Percentiles rank a stretch among this genome's conserved stretches.
Conservation (phyloP, 106 monocot species). For the Apostasia ramifera region DNA sequence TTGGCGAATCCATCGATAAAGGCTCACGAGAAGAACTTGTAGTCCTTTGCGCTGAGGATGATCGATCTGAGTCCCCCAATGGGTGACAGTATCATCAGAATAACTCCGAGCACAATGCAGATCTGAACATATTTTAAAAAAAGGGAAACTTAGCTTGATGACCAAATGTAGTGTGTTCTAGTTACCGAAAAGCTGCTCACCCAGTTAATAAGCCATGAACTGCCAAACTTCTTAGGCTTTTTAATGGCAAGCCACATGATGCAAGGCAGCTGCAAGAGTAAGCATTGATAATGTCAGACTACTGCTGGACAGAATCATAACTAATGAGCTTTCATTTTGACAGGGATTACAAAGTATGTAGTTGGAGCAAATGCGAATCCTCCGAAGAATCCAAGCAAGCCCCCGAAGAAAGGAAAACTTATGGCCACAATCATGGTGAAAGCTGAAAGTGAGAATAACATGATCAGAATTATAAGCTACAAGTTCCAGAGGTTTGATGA, state of each 20-base stretch:
- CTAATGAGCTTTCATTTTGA: too few species aligned
- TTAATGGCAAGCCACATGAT: constrained; percentile 52
- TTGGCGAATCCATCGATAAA: too few species aligned
- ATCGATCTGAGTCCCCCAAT: constrained; percentile 45
- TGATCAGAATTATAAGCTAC: not conserved
- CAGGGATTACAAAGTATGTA: constrained; percentile 22
- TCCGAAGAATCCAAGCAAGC: constrained; percentile 28
- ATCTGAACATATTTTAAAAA: constrained; percentile 16
- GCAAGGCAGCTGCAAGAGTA: constrained; percentile 42
- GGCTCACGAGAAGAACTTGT: constrained; percentile 27
- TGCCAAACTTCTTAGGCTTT: constrained; percentile 37
- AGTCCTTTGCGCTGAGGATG: constrained; percentile 24
- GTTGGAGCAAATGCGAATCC: constrained; percentile 34
- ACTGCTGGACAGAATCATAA: too few species aligned
- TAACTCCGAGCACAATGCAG: constrained; percentile 34
- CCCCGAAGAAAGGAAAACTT: constrained; percentile 23
- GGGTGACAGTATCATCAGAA: constrained; percentile 34
- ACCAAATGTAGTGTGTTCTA: too few species aligned
- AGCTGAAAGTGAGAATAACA: constrained; percentile 9
- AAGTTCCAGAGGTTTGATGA: too few species aligned
- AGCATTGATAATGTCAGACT: too few species aligned
- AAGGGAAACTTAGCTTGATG: not conserved
- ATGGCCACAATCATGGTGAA: constrained; percentile 23
- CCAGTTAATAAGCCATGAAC: constrained; percentile 41
- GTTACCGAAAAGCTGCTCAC: not conserved